Evolutionary conservation across 352 stramenopile species (phyloP), one percentile per base, ranked within the genome.

Genomic region (Phytopythium ostracodes): DNA sequence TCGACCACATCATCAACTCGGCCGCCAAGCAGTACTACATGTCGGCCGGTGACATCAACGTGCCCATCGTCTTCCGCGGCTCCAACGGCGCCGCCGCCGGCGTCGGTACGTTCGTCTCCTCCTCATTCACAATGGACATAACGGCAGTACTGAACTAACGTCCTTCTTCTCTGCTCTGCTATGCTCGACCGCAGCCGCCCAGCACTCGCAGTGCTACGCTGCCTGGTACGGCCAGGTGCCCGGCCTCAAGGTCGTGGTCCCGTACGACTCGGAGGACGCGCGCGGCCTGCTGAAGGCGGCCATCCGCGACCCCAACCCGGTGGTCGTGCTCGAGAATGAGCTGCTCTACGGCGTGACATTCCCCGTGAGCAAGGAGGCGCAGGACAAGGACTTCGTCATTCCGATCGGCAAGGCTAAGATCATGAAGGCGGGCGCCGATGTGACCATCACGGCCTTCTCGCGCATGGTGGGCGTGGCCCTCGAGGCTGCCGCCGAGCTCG

Each of bases 11-110:
- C 70, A 89, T 99, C 56, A 99, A 99, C 78, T 98, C 91, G 62
- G 97, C 97, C n/a, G 98, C 98, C 60, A 99, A 99, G 86, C 96
- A 99, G 66, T 98, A 97, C 71, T 99, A 99, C 88, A 99, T 99
- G 98, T 98, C 83, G 60, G 97, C 93, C 55, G 98, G 98, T 46
- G 90, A 99, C 74, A 98, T 99, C 69, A 88, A 92, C 60, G 97
- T 98, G 65, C 98, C 98, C 15, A 99, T 99, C 69, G 98, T 99
- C 33, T 99, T 99, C 86, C 95, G 98, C 43, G 98, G 98, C 57
- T 94, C 98, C 31, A 99, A 99, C 86, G 98, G 97, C 33, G 95
- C 96, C 51, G 96, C 96, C 38, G 92, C 97, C n/a, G 97, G 92
- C 71, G 98, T 99, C 51, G 95, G 92, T 75, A 76, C 46, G 80